A percentile compares a stretch with the other conserved stretches of the same genome.
These are phyloP conservation scores for Vitis amurensis DNA, from an alignment of 164 flowering plant species.

Conservation along the genomic window DNA sequence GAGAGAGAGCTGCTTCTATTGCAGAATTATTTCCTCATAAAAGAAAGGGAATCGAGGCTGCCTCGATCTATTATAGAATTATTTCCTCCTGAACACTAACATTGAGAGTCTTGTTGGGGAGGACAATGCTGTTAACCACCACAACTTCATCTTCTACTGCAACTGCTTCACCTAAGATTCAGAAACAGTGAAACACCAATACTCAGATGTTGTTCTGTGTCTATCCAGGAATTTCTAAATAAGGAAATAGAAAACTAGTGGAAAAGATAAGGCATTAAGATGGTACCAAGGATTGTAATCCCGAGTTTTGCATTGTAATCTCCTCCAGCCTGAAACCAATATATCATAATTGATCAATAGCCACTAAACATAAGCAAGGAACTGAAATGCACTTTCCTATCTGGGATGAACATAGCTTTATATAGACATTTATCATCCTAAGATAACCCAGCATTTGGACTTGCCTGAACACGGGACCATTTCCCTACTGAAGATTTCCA, in stretches of 20 bases:
- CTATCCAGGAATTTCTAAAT: neutral
- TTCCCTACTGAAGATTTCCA: constrained; percentile 95
- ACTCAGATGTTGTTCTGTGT: neutral
- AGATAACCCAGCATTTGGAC: neutral
- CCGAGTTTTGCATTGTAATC: constrained; percentile 73
- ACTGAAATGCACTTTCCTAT: too few species aligned
- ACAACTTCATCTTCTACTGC: constrained; percentile 95
- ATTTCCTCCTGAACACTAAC: constrained; percentile 94
- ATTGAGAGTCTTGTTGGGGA: constrained; percentile 90
- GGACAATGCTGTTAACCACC: constrained; percentile 84
- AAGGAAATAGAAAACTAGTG: neutral
- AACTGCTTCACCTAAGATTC: constrained; percentile 81
- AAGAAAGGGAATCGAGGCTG: constrained; percentile 8
- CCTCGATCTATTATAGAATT: constrained; percentile 43
- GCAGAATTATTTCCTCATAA: constrained; percentile 90
- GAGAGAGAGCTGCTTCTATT: constrained; percentile 2
- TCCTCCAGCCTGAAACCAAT: constrained; percentile 55
- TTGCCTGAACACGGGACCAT: constrained; percentile 99
- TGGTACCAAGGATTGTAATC: constrained; percentile 73
- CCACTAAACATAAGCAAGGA: too few species aligned
- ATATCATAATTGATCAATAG: neutral
- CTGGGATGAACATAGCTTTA: too few species aligned
- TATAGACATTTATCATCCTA: too few species aligned
- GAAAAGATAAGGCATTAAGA: neutral
- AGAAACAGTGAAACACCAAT: neutral